Evolutionary conservation across 83 land plant genomes (phyloP).

Genomic region (Picea mariana): DNA sequence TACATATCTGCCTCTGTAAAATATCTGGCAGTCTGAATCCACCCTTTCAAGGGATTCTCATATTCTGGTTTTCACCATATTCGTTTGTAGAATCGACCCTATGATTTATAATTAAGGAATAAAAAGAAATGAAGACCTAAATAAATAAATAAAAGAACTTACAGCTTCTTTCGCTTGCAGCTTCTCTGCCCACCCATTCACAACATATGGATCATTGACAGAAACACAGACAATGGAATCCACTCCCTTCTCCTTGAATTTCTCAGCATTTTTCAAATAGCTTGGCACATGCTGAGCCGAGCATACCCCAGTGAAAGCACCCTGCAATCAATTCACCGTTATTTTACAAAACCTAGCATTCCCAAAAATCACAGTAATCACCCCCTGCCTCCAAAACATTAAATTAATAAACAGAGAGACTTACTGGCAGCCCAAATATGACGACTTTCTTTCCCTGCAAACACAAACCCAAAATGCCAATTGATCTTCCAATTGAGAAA

Average conservation of each 20-base stretch:
- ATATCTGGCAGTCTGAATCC: not conserved
- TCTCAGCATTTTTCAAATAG: slow-evolving; percentile 74
- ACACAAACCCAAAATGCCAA: slow-evolving; percentile 6
- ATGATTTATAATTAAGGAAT: not conserved
- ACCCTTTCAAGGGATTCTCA: not conserved
- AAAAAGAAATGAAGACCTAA: no score
- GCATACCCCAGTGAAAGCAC: slow-evolving; percentile 96
- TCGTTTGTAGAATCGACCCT: not conserved
- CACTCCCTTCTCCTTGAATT: no score
- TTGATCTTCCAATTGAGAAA: slow-evolving; percentile 3
- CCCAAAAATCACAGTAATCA: not conserved
- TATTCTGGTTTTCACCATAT: not conserved
- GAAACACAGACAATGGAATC: no score
- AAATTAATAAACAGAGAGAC: not conserved
- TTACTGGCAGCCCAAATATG: slow-evolving; percentile 90
- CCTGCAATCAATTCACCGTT: slow-evolving; percentile 44
- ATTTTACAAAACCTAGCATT: not conserved
- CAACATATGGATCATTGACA: slow-evolving; percentile 63
- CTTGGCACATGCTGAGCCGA: slow-evolving; percentile 86
- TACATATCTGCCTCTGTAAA: not conserved
- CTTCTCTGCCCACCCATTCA: slow-evolving; percentile 97
- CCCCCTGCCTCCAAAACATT: not conserved
- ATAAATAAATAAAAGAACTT: slow-evolving; percentile 16
- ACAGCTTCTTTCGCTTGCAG: slow-evolving; percentile 86
- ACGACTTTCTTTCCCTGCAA: slow-evolving; percentile 89